Conservation (phyloP, 108 stramenopile genomes). For the Cylindrotheca closterium region DNA sequence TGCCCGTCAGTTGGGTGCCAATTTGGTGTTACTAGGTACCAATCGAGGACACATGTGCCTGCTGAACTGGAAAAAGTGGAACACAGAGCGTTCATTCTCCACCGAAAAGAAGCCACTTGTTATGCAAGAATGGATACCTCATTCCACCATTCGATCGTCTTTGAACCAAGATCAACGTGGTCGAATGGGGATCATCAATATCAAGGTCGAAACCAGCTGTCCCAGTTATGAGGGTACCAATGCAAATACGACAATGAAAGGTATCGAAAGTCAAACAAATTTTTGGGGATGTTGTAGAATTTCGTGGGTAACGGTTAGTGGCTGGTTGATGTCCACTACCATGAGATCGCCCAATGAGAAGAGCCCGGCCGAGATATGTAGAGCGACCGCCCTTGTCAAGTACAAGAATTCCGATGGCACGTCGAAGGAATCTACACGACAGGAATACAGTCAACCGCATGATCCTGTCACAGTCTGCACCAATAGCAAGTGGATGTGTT, state of each 20-base stretch:
- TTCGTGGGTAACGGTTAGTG: constrained; percentile 10
- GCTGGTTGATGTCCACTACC: background rate
- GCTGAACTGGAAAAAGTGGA: constrained; percentile 18
- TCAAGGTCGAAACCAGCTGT: constrained; percentile 9
- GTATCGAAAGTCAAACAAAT: no score
- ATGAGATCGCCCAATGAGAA: background rate
- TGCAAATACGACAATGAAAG: no score
- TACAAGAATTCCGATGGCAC: constrained; percentile 16
- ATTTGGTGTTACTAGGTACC: constrained; percentile 18
- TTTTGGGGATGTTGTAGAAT: constrained; percentile 21
- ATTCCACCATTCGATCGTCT: background rate
- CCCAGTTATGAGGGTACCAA: no score
- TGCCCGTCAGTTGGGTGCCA: constrained; percentile 1
- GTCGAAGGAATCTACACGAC: background rate
- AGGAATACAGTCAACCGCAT: constrained; percentile 25
- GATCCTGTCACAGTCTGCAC: constrained; percentile 14
- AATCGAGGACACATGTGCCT: constrained; percentile 18
- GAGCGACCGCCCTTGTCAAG: constrained; percentile 12
- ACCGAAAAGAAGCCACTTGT: constrained; percentile 21
- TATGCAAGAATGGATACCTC: constrained; percentile 15
- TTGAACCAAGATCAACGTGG: background rate
- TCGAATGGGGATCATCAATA: constrained; percentile 18
- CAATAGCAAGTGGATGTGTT: constrained; percentile 1
- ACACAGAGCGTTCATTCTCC: constrained; percentile 15
- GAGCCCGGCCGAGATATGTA: background rate